Conservation (phyloP, 2,329 filamentous ascomycete genomes). For the Achaetomium macrosporum region DNA sequence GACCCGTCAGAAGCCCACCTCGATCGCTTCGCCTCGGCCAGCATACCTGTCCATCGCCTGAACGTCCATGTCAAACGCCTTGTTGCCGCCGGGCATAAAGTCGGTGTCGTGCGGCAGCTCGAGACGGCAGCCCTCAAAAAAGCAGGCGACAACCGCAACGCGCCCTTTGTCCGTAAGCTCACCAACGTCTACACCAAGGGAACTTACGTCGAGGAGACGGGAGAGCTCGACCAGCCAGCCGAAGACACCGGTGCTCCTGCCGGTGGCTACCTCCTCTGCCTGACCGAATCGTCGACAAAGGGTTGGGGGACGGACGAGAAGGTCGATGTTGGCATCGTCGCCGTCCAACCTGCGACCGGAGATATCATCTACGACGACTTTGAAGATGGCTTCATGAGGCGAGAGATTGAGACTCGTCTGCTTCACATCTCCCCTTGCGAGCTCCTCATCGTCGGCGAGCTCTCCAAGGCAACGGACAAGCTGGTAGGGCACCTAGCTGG, state of each 20-base stretch:
- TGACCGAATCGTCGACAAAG: slow-evolving; percentile 79
- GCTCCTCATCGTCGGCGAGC: slow-evolving; percentile 83
- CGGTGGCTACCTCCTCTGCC: slow-evolving; percentile 86
- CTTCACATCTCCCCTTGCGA: slow-evolving; percentile 95
- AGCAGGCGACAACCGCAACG: slow-evolving; percentile 86
- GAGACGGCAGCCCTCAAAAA: slow-evolving; percentile 96
- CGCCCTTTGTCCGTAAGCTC: slow-evolving; percentile 85
- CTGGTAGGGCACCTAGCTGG: slow-evolving; percentile 84
- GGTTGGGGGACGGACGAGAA: slow-evolving; percentile 83
- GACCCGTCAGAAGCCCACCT: slow-evolving; percentile 87
- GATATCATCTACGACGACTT: slow-evolving; percentile 96
- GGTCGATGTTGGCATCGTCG: slow-evolving; percentile 84
- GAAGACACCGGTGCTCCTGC: slow-evolving; percentile 44
- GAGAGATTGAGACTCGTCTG: slow-evolving; percentile 90
- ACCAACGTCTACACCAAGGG: slow-evolving; percentile 98
- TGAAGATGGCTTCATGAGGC: slow-evolving; percentile 95
- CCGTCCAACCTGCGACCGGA: slow-evolving; percentile 91
- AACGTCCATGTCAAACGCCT: slow-evolving; percentile 92
- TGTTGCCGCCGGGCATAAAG: slow-evolving; percentile 88
- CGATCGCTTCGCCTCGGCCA: slow-evolving; percentile 88
- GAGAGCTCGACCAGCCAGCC: slow-evolving; percentile 59
- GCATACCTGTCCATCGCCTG: slow-evolving; percentile 85
- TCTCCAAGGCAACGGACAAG: slow-evolving; percentile 89
- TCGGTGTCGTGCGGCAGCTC: slow-evolving; percentile 88
- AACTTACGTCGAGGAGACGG: slow-evolving; percentile 91